Base-by-base conservation (phyloP, 1,284 basidiomycete genomes). In the Mycosarcoma mackinlayi region DNA sequence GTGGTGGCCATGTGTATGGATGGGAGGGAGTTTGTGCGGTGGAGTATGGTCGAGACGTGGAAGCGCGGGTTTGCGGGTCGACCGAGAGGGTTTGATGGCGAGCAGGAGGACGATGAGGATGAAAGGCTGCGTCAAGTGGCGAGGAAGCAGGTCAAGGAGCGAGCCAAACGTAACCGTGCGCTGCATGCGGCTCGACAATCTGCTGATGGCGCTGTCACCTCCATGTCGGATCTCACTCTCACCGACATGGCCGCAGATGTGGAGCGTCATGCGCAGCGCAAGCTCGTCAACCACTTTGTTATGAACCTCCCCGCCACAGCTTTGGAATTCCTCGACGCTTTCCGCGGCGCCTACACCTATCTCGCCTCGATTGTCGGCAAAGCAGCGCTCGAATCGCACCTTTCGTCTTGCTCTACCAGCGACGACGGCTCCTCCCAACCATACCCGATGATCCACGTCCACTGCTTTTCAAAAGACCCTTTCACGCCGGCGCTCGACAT, bases 251-350 rank as follows among this genome's bases (percentile, higher is more conserved):
- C 25, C 1, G 34, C 44, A 23, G 28, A 21, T 11, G 8, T 25
- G 13, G 23, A 40, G 13, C 40, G 25, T 8, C 40, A 42, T 27
- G 3, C 40, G 16, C 4, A 6, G 4, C 54, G 72, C 3, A 51
- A 58, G 28, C 39, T 82, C 5, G 50, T 79, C 10, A 86, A 89
- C 21, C 95, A 97, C 82, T 96, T 92, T 78, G 90, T 98, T 19
- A 96, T 99, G 93, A 99, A 99, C 83, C 86, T 99, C 21, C 96
- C 96, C 3, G 93, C 92, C 61, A 90, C 90, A 24, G 94, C 95
- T 0, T 88, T 98, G 59, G 87, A 89, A 48, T 98, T 98, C 84
- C 86, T 99, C 54, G 91, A 92, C 78, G 92, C 92, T 0, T 98
- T 92, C 85, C 87, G 87, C 1, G 93, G 93, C 0, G 84, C 91